Conservation (phyloP, 2,329 filamentous ascomycete genomes). For the Aureobasidium zeae region DNA sequence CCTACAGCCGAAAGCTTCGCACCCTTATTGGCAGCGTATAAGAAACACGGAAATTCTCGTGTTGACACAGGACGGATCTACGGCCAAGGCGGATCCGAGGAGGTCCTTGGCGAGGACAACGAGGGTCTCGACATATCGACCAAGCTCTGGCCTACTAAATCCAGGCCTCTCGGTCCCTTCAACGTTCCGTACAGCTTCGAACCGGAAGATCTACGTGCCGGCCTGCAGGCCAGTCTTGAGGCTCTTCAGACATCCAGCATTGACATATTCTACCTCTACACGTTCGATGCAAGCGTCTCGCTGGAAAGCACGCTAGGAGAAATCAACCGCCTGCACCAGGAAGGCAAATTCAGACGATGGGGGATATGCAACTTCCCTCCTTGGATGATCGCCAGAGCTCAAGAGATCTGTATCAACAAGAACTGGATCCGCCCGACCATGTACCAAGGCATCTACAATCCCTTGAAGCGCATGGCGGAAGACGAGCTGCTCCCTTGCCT, state of each 20-base stretch:
- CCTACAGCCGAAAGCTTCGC: background rate
- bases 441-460: conserved; percentile 41
- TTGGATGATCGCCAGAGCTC: conserved; percentile 34
- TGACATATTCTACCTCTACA: conserved; percentile 31
- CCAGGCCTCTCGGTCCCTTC: conserved; percentile 17
- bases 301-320: conserved; percentile 33
- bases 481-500: conserved; percentile 33
- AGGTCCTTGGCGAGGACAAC: conserved; percentile 32
- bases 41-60: conserved; percentile 23
- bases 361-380: conserved; percentile 39
- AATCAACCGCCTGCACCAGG: conserved; percentile 32
- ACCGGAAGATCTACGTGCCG: conserved; percentile 4
- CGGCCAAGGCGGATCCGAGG: conserved; percentile 24
- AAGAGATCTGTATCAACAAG: conserved; percentile 35
- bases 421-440: conserved; percentile 36
- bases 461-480: conserved; percentile 34
- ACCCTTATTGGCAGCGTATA: conserved; percentile 18
- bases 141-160: conserved; percentile 33
- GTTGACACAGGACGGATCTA: conserved; percentile 28
- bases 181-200: background rate
- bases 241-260: conserved; percentile 20
- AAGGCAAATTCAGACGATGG: conserved; percentile 37
- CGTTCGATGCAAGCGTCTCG: conserved; percentile 33
- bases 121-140: conserved; percentile 37
- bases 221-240: conserved; percentile 4